phyloP scores from a whole-genome alignment of 371 early-diverging fungal genomes.

The Lichtheimia ramosa region DNA sequence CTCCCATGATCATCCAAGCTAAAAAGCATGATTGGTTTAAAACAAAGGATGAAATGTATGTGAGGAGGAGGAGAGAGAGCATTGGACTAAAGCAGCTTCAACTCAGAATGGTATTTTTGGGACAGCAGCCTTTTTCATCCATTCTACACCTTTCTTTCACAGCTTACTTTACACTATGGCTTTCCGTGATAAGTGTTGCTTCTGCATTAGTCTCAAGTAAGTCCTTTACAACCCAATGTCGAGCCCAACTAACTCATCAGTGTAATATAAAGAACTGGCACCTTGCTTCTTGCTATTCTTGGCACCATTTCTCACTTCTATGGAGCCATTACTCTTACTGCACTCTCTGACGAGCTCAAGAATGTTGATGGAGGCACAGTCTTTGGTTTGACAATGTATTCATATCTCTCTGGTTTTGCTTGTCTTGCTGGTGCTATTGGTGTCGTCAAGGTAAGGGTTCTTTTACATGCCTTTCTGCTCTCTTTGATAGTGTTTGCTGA shows the following conservation, averaged over 20 bases:
- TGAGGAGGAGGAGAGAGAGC: no score
- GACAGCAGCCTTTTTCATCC: not conserved
- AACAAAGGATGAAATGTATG: no score
- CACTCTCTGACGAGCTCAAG: slow-evolving; percentile 30
- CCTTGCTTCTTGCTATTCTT: slow-evolving; percentile 35
- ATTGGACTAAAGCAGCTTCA: no score
- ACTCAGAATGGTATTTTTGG: no score
- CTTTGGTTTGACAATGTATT: slow-evolving; percentile 36
- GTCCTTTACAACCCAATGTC: not conserved
- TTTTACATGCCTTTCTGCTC: not conserved
- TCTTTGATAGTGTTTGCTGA: not conserved
- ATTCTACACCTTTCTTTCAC: not conserved
- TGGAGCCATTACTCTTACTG: slow-evolving; percentile 31
- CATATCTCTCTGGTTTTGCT: slow-evolving; percentile 34
- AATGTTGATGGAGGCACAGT: slow-evolving; percentile 28
- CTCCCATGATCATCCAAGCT: no score
- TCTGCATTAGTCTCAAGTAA: slow-evolving; percentile 41
- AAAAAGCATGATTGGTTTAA: no score
- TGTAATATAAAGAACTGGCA: slow-evolving; percentile 29
- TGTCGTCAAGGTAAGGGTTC: slow-evolving; percentile 37
- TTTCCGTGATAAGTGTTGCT: slow-evolving; percentile 29
- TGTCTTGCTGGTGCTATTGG: slow-evolving; percentile 44
- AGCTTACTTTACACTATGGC: not conserved
- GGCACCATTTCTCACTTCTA: slow-evolving; percentile 35
- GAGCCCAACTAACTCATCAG: not conserved